Evolutionary conservation across 2,329 filamentous ascomycete species (phyloP), one percentile per base, ranked within the genome.

Genomic region (Capronia epimyces): DNA sequence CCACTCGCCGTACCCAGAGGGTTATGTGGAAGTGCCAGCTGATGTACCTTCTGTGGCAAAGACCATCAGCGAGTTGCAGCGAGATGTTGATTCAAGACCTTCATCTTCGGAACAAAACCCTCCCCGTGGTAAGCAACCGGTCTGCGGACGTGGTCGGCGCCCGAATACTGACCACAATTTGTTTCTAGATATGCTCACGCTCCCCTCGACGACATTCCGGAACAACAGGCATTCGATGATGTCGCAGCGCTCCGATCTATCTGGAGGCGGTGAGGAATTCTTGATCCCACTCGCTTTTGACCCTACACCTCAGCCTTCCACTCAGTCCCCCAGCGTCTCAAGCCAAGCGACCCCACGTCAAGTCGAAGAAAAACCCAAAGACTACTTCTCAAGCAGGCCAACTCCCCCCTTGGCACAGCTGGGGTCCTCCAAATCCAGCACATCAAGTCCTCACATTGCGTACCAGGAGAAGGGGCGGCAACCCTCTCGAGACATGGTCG

Each of bases 381-480:
- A 86, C 57, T 84, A 84, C 59, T 84, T 84, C 62, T 71, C 67
- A 44, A 62, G 69, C 4, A 46, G 50, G 46, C 36, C 52, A 25
- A 46, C 51, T 7, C 45, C 58, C 7, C 43, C 52, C 16, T n/a
- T 37, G 16, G 55, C 70, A 27, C 77, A 74, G 64, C 64, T 68
- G n/a, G 60, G 67, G 18, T 53, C 64, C 2, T 59, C 69, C 21
- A 49, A 53, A 25, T 50, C 58, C 39, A 44, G 50, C 25, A 55
- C 50, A 13, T 55, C 57, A 15, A 89, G 87, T 13, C 88, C 89
- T n/a, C 89, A 95, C 63, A 95, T 95, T 62, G 86, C 89, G 18
- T 94, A 89, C 65, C 89, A 95, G 66, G 88, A 95, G 63, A 93
- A 90, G 68, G 81, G 81, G 1, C 80, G 86, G 39, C 77, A 81